Evolutionary conservation across 2,329 filamentous ascomycete genomes (phyloP), one percentile per base, ranked within the genome.

Genomic region (Phaeophleospora eucalypticola): DNA sequence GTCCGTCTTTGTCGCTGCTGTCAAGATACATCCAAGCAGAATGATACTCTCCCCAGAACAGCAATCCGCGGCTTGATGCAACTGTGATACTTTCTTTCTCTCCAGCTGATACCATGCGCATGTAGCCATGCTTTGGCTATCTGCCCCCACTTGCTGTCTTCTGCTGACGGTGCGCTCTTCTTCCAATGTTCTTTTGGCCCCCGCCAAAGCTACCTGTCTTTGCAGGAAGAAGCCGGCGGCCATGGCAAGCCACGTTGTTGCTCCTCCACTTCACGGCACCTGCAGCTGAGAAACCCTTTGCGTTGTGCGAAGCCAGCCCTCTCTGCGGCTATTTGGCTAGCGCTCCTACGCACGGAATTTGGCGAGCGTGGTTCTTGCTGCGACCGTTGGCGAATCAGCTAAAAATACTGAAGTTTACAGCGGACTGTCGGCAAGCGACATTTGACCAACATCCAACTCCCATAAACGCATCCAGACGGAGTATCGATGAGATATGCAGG

Each of bases 191-290:
- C 24, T 29, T 12, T 6, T 29, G 7, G 24, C 12, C 24, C 24
- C 24, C n/a, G n/a, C n/a, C n/a, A n/a, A n/a, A n/a, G 24, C 37
- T 21, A 39, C 37, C 4, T 24, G 3, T 20, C 37, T 7, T 8
- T n/a, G 10, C n/a, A 12, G 19, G 37, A 15, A 10, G 37, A 39
- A 29, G 24, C 24, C 24, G 12, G 18, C 7, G 16, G 34, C n/a
- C n/a, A n/a, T n/a, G n/a, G n/a, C n/a, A n/a, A 36, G 15, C 7
- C 37, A 8, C 21, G 21, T 17, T 20, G 29, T 34, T 24, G 27
- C 4, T 42, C 27, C n/a, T 42, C 40, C 29, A 35, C 40, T 42
- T 42, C 40, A 42, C 40, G 40, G 35, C 20, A 35, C 27, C 24
- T 7, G n/a, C n/a, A n/a, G n/a, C n/a, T 29, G 6, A 6, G 12